phyloP scores from a whole-genome alignment of 176 grass and related monocot genomes.

The Bolboschoenus planiculmis region DNA sequence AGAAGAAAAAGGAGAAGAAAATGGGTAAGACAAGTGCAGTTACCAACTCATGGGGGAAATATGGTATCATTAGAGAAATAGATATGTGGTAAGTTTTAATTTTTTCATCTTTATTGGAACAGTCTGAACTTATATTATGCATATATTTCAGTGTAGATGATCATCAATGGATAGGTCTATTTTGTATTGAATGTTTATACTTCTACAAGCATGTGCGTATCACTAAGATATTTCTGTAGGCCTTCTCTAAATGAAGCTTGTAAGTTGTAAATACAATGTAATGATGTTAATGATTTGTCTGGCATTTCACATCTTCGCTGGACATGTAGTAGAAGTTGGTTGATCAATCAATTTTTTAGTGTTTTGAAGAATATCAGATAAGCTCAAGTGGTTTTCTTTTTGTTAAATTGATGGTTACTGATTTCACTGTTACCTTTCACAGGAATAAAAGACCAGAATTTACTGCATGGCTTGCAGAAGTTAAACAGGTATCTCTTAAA shows the following conservation, averaged over 20 bases:
- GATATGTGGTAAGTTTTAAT: slow-evolving; percentile 84
- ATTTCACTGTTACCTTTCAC: slow-evolving; percentile 22
- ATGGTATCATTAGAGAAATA: slow-evolving; percentile 81
- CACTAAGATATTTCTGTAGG: neutral
- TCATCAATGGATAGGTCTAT: neutral
- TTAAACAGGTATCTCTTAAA: slow-evolving; percentile 63
- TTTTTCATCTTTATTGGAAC: neutral
- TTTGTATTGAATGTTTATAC: neutral
- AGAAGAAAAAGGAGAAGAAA: slow-evolving; percentile 46
- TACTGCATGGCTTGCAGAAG: slow-evolving; percentile 88
- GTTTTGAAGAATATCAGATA: neutral
- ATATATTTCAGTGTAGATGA: neutral
- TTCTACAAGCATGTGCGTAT: neutral
- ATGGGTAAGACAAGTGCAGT: slow-evolving; percentile 62
- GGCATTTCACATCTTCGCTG: neutral
- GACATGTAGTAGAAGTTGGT: neutral
- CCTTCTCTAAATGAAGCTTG: neutral
- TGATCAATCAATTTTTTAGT: neutral
- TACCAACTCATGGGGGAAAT: slow-evolving; percentile 91
- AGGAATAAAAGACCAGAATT: slow-evolving; percentile 98
- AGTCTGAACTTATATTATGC: neutral
- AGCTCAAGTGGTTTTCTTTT: neutral
- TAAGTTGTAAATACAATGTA: too few relatives aligned
- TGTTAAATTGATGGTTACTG: neutral
- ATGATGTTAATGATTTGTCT: neutral